phyloP scores from a whole-genome alignment of 2,329 filamentous ascomycete genomes.

The Helotiales sp. region DNA sequence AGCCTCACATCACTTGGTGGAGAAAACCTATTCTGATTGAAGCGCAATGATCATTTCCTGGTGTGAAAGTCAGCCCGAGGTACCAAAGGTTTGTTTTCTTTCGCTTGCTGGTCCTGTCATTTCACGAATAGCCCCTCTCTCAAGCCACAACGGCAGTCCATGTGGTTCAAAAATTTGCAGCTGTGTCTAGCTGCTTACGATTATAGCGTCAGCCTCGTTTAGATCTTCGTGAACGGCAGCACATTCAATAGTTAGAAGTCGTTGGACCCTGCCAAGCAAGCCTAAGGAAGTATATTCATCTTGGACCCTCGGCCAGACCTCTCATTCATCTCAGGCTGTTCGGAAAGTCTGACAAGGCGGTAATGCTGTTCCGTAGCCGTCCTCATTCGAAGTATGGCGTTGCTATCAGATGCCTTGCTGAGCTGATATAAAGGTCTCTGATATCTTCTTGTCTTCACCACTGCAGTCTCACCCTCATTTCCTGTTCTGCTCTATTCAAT shows the following conservation, averaged over 20 bases:
- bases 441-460: not conserved
- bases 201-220: not conserved
- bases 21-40: not conserved
- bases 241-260: conserved; percentile 6
- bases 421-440: conserved; percentile 16
- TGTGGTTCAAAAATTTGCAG: not conserved
- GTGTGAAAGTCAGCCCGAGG: not conserved
- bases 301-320: conserved; percentile 5
- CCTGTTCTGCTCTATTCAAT: conserved; percentile 9
- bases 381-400: not conserved
- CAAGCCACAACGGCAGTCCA: not conserved
- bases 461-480: not conserved
- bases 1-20: not conserved
- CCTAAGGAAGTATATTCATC: not conserved
- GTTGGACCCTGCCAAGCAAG: conserved; percentile 8
- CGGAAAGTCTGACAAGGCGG: conserved; percentile 25
- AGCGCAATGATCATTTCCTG: not conserved
- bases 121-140: not conserved
- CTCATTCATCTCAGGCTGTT: conserved; percentile 25
- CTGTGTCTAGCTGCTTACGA: not conserved
- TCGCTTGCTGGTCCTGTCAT: not conserved
- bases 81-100: not conserved
- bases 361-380: conserved; percentile 22
- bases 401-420: not conserved
- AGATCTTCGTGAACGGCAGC: not conserved